Percentiles rank a stretch among this genome's conserved stretches.
Conservation (phyloP, 805 yeast genomes). For the Wickerhamiella occidentalis region DNA sequence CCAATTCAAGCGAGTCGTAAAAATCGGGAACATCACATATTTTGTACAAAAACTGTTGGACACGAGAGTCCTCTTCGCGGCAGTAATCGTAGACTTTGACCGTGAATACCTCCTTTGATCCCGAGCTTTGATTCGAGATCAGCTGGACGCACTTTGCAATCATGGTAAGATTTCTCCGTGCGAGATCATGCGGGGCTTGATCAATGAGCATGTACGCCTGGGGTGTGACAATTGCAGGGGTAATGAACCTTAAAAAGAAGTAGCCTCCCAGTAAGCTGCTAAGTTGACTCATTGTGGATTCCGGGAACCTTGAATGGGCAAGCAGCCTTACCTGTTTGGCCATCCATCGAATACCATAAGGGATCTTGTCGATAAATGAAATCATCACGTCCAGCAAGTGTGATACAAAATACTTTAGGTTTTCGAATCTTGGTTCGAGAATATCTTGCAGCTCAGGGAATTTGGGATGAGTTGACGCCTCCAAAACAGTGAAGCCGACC, state of each 20-base stretch:
- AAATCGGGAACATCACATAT: constrained; percentile 33
- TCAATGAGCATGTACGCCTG: constrained; percentile 40
- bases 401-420: constrained; percentile 21
- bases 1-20: constrained; percentile 30
- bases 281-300: constrained; percentile 32
- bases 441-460: constrained; percentile 20
- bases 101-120: constrained; percentile 38
- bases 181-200: constrained; percentile 29
- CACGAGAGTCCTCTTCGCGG: constrained; percentile 23
- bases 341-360: constrained; percentile 58
- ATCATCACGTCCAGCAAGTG: constrained; percentile 41
- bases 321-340: constrained; percentile 50
- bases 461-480: constrained; percentile 24
- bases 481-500: constrained; percentile 24
- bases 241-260: constrained; percentile 63
- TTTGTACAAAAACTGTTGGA: constrained; percentile 26
- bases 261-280: constrained; percentile 61
- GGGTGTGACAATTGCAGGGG: constrained; percentile 87
- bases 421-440: constrained; percentile 22
- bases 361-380: constrained; percentile 44
- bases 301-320: constrained; percentile 51
- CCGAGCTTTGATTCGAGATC: constrained; percentile 71
- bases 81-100: constrained; percentile 22
- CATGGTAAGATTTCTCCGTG: constrained; percentile 58
- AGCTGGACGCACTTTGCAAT: constrained; percentile 76